Conservation (phyloP, 1,284 basidiomycete species). For the Athelia sp. region DNA sequence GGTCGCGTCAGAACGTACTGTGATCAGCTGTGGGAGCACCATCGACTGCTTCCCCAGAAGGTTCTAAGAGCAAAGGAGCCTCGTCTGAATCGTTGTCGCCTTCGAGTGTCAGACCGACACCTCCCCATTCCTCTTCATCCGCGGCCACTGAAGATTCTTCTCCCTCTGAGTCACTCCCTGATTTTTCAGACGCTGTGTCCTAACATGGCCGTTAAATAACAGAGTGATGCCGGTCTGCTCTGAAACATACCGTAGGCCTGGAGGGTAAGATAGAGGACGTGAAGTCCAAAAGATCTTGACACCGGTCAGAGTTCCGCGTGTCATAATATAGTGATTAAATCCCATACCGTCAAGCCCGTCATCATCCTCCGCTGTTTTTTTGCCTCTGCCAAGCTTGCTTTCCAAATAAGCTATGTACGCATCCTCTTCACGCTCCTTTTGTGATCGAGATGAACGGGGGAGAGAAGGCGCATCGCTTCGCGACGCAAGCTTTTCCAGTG, state of each 20-base stretch:
- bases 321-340: neutral
- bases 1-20: too few species aligned
- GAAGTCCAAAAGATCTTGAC: conserved; percentile 48
- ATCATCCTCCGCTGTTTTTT: conserved; percentile 41
- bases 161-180: too few species aligned
- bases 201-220: too few species aligned
- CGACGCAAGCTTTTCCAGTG: conserved; percentile 29
- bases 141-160: neutral
- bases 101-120: neutral
- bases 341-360: conserved; percentile 52
- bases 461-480: conserved; percentile 6
- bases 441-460: conserved; percentile 23
- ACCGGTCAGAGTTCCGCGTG: conserved; percentile 4
- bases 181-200: too few species aligned
- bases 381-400: conserved; percentile 3
- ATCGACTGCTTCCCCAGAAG: neutral
- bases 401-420: conserved; percentile 77
- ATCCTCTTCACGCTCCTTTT: conserved; percentile 61
- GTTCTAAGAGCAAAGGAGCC: neutral
- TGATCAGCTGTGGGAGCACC: too few species aligned
- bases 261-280: conserved; percentile 37
- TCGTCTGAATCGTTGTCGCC: neutral
- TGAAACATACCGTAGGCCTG: too few species aligned
- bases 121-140: neutral
- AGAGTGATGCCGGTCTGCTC: too few species aligned